A percentile compares a stretch with the other conserved stretches of the same genome.
phyloP scores from a whole-genome alignment of 1,284 basidiomycete genomes.

The Sanghuangporus baumii region DNA sequence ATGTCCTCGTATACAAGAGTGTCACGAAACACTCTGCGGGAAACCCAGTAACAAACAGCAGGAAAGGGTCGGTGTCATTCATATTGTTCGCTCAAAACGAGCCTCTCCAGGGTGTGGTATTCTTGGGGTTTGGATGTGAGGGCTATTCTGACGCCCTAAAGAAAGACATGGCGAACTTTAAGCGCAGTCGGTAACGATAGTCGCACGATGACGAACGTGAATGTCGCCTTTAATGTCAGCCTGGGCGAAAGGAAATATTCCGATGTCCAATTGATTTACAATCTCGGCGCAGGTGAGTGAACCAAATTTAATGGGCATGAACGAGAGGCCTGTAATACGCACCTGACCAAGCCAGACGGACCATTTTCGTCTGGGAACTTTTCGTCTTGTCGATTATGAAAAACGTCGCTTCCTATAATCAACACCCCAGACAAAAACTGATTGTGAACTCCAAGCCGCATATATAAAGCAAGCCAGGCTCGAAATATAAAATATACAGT shows the following conservation, averaged over 20 bases:
- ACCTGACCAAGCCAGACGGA: too few relatives aligned
- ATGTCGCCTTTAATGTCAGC: slow-evolving; percentile 89
- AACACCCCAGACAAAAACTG: too few relatives aligned
- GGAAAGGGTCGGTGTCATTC: too few relatives aligned
- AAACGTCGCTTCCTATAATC: not conserved
- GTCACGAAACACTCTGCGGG: too few relatives aligned
- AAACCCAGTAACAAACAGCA: too few relatives aligned
- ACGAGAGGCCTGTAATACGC: too few relatives aligned
- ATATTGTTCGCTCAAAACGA: slow-evolving; percentile 10
- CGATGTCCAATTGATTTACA: slow-evolving; percentile 81
- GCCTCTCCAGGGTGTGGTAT: slow-evolving; percentile 10
- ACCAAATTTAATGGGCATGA: not conserved
- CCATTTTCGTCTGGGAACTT: too few relatives aligned
- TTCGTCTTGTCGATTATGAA: too few relatives aligned
- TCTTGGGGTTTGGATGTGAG: slow-evolving; percentile 5
- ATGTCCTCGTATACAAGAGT: too few relatives aligned
- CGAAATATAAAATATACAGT: too few relatives aligned
- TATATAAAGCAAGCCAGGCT: too few relatives aligned
- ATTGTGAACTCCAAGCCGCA: too few relatives aligned
- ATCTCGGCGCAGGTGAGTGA: slow-evolving; percentile 7
- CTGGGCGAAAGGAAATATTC: slow-evolving; percentile 88
- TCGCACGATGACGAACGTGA: slow-evolving; percentile 42
- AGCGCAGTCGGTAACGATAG: not conserved
- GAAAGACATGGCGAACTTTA: not conserved
- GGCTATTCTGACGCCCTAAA: slow-evolving; percentile 10